Percentiles rank a stretch among this genome's conserved stretches.
Evolutionary conservation across 2,329 filamentous ascomycete species (phyloP).

Genomic region (Pseudogymnoascus pannorum): DNA sequence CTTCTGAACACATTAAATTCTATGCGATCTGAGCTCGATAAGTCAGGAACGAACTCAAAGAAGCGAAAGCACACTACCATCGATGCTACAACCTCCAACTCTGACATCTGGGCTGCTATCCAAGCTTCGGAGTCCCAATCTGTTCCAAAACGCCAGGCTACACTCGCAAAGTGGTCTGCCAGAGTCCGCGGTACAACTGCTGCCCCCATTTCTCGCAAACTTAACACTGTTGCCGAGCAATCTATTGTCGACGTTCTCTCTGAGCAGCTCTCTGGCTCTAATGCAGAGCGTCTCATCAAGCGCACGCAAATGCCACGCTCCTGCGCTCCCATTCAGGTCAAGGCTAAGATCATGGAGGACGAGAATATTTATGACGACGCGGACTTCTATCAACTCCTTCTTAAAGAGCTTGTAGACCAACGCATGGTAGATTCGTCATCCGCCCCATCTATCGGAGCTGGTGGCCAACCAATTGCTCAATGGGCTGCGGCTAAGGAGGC

Average conservation of each 20-base stretch:
- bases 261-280: slow-evolving; percentile 51
- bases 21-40: slow-evolving; percentile 54
- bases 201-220: slow-evolving; percentile 48
- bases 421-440: slow-evolving; percentile 62
- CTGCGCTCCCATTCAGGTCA: slow-evolving; percentile 64
- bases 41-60: slow-evolving; percentile 40
- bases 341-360: slow-evolving; percentile 50
- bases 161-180: slow-evolving; percentile 83
- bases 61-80: slow-evolving; percentile 53
- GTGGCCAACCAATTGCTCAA: slow-evolving; percentile 46
- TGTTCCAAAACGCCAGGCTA: slow-evolving; percentile 55
- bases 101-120: slow-evolving; percentile 67
- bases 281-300: slow-evolving; percentile 59
- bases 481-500: slow-evolving; percentile 66
- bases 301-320: slow-evolving; percentile 66
- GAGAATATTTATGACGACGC: slow-evolving; percentile 79
- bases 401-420: slow-evolving; percentile 90
- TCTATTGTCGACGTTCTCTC: slow-evolving; percentile 60
- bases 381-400: slow-evolving; percentile 85
- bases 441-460: slow-evolving; percentile 31
- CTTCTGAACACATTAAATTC: slow-evolving; percentile 75
- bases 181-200: slow-evolving; percentile 62
- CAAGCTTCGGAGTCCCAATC: slow-evolving; percentile 54
- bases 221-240: slow-evolving; percentile 45
- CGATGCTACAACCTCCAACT: slow-evolving; percentile 48